A percentile compares a stretch with the other conserved stretches of the same genome.
Conservation (phyloP, 1,284 basidiomycete species). For the Puccinia polysora region DNA sequence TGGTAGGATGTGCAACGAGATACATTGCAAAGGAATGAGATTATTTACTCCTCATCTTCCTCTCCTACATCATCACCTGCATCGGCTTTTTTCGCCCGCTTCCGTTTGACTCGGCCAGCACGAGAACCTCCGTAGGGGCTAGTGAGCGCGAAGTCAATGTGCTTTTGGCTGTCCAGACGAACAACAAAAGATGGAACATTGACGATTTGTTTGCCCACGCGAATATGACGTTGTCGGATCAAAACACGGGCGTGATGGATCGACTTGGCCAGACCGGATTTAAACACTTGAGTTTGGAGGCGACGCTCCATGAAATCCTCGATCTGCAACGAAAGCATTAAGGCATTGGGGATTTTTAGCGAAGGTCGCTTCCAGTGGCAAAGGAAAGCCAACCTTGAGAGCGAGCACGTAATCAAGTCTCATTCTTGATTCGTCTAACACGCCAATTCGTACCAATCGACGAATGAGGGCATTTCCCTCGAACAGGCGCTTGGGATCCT, state of each 20-base stretch:
- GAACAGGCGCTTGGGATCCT: conserved; percentile 99
- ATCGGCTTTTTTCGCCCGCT: conserved; percentile 88
- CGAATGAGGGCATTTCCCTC: conserved; percentile 99
- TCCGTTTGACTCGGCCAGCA: conserved; percentile 96
- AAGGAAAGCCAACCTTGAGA: conserved; percentile 26
- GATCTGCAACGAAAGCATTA: conserved; percentile 77
- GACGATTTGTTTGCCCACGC: conserved; percentile 99
- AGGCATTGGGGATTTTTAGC: neutral
- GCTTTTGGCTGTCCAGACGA: conserved; percentile 61
- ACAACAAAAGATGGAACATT: conserved; percentile 99
- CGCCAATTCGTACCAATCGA: conserved; percentile 97
- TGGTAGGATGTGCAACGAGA: no score
- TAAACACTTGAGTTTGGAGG: conserved; percentile 99
- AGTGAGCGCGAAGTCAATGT: conserved; percentile 97
- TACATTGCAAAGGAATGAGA: no score
- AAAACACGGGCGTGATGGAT: conserved; percentile 98
- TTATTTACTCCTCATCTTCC: conserved; percentile 72
- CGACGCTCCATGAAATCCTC: conserved; percentile 99
- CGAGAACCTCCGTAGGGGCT: conserved; percentile 97
- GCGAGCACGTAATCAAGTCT: conserved; percentile 46
- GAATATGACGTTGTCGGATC: conserved; percentile 94
- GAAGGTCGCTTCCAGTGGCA: neutral
- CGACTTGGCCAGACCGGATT: conserved; percentile 88
- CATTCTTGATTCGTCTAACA: conserved; percentile 98
- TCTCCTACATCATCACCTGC: conserved; percentile 85